Conservation (phyloP, 768 basidiomycete genomes). For the Termitomyces sp. region DNA sequence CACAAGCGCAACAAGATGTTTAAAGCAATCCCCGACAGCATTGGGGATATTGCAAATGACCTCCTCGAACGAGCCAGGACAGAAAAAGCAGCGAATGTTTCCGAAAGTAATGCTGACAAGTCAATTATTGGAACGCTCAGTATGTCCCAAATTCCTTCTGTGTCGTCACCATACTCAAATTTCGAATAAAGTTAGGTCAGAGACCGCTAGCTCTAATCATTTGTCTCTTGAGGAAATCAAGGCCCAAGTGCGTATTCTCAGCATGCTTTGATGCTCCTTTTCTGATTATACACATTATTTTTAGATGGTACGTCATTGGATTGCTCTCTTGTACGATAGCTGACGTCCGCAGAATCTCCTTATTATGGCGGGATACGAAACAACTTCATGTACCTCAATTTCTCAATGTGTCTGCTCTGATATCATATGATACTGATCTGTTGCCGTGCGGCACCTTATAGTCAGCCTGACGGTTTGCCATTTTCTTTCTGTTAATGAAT, state of each 20-base stretch:
- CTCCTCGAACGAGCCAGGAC: slow-evolving; percentile 23
- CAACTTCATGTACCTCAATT: slow-evolving; percentile 17
- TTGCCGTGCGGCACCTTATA: neutral
- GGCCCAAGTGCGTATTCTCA: slow-evolving; percentile 25
- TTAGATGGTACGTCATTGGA: slow-evolving; percentile 16
- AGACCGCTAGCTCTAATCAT: slow-evolving; percentile 19
- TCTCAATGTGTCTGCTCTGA: neutral
- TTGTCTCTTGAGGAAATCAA: slow-evolving; percentile 40
- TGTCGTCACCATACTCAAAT: neutral
- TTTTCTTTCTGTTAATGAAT: neutral
- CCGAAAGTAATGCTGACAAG: slow-evolving; percentile 12
- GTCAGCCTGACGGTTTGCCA: neutral
- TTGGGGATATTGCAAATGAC: slow-evolving; percentile 25
- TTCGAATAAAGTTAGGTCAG: slow-evolving; percentile 30
- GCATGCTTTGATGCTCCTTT: neutral
- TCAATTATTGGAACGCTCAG: slow-evolving; percentile 25
- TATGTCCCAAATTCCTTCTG: neutral
- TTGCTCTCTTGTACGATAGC: neutral
- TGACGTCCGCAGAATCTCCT: slow-evolving; percentile 13
- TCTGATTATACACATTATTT: neutral
- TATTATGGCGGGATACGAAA: slow-evolving; percentile 20
- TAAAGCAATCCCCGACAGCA: slow-evolving; percentile 18
- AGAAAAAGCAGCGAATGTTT: slow-evolving; percentile 18
- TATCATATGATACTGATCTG: neutral
- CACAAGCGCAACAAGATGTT: slow-evolving; percentile 20